Percentiles rank a stretch among this genome's conserved stretches.
phyloP scores from a whole-genome alignment of 331 rosid genomes.

The Spiraea crenata region DNA sequence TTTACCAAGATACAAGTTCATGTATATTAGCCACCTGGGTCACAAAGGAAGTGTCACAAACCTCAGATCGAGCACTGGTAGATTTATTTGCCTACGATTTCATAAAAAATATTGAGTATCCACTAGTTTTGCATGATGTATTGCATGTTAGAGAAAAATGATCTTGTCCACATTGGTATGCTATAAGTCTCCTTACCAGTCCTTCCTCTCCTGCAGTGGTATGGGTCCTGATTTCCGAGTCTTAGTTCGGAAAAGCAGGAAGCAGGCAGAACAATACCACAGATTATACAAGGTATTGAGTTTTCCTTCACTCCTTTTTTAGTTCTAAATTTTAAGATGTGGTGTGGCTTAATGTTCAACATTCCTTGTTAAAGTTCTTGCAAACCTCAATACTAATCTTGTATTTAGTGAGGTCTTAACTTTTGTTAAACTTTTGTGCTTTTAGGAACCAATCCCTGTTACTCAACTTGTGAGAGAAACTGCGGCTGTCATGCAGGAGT shows the following conservation, averaged over 20 bases:
- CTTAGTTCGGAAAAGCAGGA: conserved; percentile 92
- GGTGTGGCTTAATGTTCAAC: neutral
- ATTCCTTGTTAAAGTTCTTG: neutral
- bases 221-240: conserved; percentile 99
- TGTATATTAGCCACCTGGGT: neutral
- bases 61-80: neutral
- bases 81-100: neutral
- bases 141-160: neutral
- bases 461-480: conserved; percentile 98
- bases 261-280: conserved; percentile 94
- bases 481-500: conserved; percentile 98
- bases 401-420: neutral
- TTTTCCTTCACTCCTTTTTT: conserved; percentile 6
- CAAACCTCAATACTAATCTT: neutral
- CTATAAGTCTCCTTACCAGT: conserved; percentile 18
- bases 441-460: conserved; percentile 88
- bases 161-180: conserved; percentile 5
- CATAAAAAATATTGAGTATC: neutral
- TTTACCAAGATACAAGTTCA: neutral
- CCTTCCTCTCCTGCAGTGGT: conserved; percentile 54
- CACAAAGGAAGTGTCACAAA: neutral
- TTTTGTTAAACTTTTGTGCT: neutral
- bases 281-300: conserved; percentile 67
- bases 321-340: conserved; percentile 3
- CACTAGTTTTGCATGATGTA: too few species aligned